phyloP scores from a whole-genome alignment of 345 rosid species.

The Clarkia xantiana region DNA sequence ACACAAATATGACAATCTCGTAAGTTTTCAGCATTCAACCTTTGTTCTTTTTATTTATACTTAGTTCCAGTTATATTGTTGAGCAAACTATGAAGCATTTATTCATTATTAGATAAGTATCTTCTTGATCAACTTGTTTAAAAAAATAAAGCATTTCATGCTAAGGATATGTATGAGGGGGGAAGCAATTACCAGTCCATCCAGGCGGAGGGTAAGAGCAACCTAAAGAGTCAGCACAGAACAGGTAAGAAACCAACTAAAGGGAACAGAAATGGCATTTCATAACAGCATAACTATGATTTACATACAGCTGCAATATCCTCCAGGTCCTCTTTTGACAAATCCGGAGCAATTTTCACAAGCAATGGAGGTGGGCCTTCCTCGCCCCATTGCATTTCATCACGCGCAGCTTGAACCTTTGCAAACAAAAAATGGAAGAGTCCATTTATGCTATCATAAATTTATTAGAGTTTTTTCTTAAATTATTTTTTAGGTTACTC shows the following conservation, averaged over 20 bases:
- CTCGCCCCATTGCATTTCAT: conserved; percentile 99
- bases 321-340: conserved; percentile 87
- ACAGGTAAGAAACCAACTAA: conserved; percentile 14
- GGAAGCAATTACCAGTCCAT: conserved; percentile 69
- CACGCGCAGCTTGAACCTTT: conserved; percentile 96
- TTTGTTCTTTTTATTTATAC: too few species aligned
- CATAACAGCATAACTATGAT: conserved; percentile 3
- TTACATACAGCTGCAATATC: conserved; percentile 86
- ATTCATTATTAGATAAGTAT: too few species aligned
- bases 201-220: conserved; percentile 85
- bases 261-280: background rate
- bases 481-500: too few species aligned
- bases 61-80: background rate
- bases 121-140: too few species aligned
- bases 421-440: conserved; percentile 7
- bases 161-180: background rate
- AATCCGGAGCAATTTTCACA: conserved; percentile 94
- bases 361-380: conserved; percentile 97
- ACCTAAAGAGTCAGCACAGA: conserved; percentile 42
- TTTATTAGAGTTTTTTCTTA: background rate
- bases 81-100: too few species aligned
- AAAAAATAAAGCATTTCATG: background rate
- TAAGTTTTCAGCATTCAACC: too few species aligned
- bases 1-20: too few species aligned
- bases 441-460: conserved; percentile 1